phyloP scores from a whole-genome alignment of 495 filamentous ascomycete genomes.

The Xylaria venustula region DNA sequence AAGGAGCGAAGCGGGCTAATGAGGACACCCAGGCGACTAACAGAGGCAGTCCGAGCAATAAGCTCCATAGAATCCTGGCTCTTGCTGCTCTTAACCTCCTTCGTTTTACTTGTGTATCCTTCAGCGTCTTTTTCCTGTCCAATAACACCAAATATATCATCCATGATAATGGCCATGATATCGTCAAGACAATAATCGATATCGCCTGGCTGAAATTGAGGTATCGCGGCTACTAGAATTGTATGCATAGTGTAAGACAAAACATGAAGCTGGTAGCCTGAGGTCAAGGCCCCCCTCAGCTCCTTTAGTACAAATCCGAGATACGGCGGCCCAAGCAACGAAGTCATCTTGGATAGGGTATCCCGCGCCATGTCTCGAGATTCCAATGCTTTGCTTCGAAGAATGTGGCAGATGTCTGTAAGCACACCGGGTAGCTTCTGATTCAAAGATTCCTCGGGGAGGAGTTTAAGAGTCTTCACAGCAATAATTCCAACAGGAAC shows the following conservation, averaged over 20 bases:
- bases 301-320: constrained; percentile 94
- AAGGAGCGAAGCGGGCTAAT: constrained; percentile 73
- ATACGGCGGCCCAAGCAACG: constrained; percentile 73
- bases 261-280: constrained; percentile 92
- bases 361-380: constrained; percentile 86
- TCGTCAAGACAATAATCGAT: constrained; percentile 83
- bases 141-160: constrained; percentile 94
- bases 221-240: constrained; percentile 72
- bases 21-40: constrained; percentile 70
- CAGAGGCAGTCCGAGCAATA: constrained; percentile 73
- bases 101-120: constrained; percentile 92
- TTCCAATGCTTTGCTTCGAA: constrained; percentile 85
- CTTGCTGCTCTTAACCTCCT: constrained; percentile 96
- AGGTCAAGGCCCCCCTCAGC: constrained; percentile 72
- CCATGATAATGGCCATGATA: constrained; percentile 84
- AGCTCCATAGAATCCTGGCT: constrained; percentile 97
- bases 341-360: constrained; percentile 78
- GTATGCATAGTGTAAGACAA: constrained; percentile 94
- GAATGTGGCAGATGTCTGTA: constrained; percentile 86
- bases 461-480: constrained; percentile 78
- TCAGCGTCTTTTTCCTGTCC: constrained; percentile 97
- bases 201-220: constrained; percentile 75
- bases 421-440: constrained; percentile 76
- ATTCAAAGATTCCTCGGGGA: constrained; percentile 68
- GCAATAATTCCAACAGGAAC: constrained; percentile 83